Percentiles rank a stretch among this genome's conserved stretches.
Conservation (phyloP, 2,329 filamentous ascomycete genomes). For the Colletotrichum liaoningense region DNA sequence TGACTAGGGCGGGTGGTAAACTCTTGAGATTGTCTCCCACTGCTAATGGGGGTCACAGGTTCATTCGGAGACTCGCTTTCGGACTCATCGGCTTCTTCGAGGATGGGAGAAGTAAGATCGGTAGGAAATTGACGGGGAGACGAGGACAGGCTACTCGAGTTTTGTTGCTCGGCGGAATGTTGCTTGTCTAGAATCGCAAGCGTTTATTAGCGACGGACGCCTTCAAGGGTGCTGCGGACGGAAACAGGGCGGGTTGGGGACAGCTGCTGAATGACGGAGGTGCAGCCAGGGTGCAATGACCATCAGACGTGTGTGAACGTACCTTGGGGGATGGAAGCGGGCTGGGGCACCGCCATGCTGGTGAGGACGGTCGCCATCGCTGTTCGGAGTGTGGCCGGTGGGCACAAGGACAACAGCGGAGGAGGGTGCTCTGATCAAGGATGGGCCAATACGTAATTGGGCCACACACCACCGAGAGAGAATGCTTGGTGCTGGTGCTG, state of each 20-base stretch:
- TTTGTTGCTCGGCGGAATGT: slow-evolving; percentile 26
- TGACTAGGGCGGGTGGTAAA: slow-evolving; percentile 58
- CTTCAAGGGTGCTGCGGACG: slow-evolving; percentile 30
- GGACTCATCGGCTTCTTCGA: slow-evolving; percentile 70
- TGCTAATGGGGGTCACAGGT: slow-evolving; percentile 71
- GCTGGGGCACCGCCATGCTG: slow-evolving; percentile 26
- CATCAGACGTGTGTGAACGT: slow-evolving; percentile 5
- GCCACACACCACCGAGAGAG: slow-evolving; percentile 27
- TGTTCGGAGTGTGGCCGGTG: slow-evolving; percentile 23
- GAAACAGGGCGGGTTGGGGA: slow-evolving; percentile 31
- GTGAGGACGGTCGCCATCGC: slow-evolving; percentile 27
- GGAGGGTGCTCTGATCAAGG: slow-evolving; percentile 25
- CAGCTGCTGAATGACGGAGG: slow-evolving; percentile 30
- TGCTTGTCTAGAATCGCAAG: slow-evolving; percentile 27
- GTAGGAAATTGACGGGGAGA: slow-evolving; percentile 61
- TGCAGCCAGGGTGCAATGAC: slow-evolving; percentile 12
- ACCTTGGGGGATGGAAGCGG: slow-evolving; percentile 26
- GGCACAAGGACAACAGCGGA: slow-evolving; percentile 10
- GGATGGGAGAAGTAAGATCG: slow-evolving; percentile 64
- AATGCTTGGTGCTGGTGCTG: slow-evolving; percentile 26
- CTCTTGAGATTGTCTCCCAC: slow-evolving; percentile 64
- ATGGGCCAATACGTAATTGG: slow-evolving; percentile 32
- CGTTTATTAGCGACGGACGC: slow-evolving; percentile 21
- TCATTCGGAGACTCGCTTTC: slow-evolving; percentile 70
- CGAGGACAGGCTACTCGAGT: slow-evolving; percentile 44